Conservation (phyloP, 768 basidiomycete genomes). For the Cyclocybe aegerita region DNA sequence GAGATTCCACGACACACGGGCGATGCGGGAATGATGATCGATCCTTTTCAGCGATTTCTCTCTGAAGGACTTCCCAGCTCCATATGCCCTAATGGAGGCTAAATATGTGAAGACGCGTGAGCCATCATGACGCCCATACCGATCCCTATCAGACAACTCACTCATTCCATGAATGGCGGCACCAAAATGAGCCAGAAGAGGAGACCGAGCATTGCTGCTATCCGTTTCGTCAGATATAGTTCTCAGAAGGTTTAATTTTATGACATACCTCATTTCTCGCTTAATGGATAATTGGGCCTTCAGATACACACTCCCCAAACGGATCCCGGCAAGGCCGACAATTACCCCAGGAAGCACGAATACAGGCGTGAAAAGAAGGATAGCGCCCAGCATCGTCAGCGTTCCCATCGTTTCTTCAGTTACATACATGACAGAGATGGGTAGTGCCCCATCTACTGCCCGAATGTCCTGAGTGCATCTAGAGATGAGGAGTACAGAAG, state of each 20-base stretch:
- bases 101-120: not conserved
- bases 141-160: slow-evolving; percentile 37
- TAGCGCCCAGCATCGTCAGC: slow-evolving; percentile 39
- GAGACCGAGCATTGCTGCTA: slow-evolving; percentile 19
- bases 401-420: slow-evolving; percentile 28
- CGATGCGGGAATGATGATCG: slow-evolving; percentile 46
- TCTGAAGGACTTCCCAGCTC: slow-evolving; percentile 50
- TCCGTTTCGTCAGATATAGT: not conserved
- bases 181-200: slow-evolving; percentile 18
- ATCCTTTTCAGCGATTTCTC: slow-evolving; percentile 45
- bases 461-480: slow-evolving; percentile 26
- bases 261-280: slow-evolving; percentile 32
- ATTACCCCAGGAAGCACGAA: slow-evolving; percentile 40
- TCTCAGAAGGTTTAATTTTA: slow-evolving; percentile 2
- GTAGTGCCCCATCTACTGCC: slow-evolving; percentile 45
- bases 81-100: slow-evolving; percentile 64
- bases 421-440: slow-evolving; percentile 27
- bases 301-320: slow-evolving; percentile 41
- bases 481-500: slow-evolving; percentile 12
- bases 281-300: slow-evolving; percentile 41
- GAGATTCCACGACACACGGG: slow-evolving; percentile 46
- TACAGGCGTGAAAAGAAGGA: slow-evolving; percentile 40
- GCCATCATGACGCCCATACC: slow-evolving; percentile 22
- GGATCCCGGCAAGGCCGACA: slow-evolving; percentile 38
- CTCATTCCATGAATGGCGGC: slow-evolving; percentile 52